Evolutionary conservation across 2,329 filamentous ascomycete genomes (phyloP), one percentile per base, ranked within the genome.

Genomic region (Tolypocladium paradoxum): DNA sequence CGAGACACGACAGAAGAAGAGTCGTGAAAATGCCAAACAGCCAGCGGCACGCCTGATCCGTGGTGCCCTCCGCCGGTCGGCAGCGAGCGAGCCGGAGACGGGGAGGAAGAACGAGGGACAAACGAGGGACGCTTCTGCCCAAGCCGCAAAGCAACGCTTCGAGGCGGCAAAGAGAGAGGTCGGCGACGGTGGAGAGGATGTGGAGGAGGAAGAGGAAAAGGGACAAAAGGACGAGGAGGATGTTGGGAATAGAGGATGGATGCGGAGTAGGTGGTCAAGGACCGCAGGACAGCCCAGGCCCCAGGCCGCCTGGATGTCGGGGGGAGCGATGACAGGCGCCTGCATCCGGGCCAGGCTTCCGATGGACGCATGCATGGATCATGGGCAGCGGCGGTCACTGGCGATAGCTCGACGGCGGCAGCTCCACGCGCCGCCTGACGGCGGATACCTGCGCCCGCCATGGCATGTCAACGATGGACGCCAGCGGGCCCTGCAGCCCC

Each of bases 121-220:
- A 47, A 47, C 27, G 27, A 47, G 27, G 18, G 43, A 20, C 22
- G 48, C 24, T 31, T 35, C 35, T 12, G 47, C 20, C 33, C 2
- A 24, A 18, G 47, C 18, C 4, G n/a, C 20, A 8, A 16, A 29
- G 24, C 4, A 46, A n/a, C 27, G 43, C 27, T 33, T 33, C 16
- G 27, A 12, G 43, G 29, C 18, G 43, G 11, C 27, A 18, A 20
- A 33, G 43, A 31, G 18, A 33, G 46, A 48, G 29, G 38, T 14
- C 53, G 43, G 31, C 36, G 40, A 54, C 40, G 47, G 48, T 43
- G 54, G 46, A 52, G 55, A 49, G 24, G 35, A 43, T 47, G 49
- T 24, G 29, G 38, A 49, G 48, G 45, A 52, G 48, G 53, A 49
- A 43, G 37, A 27, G 37, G 47, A 40, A 47, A 45, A 43, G 18